Evolutionary conservation across 257 asterid species (phyloP), one percentile per base, ranked within the genome.

Genomic region (Solanum phureja): DNA sequence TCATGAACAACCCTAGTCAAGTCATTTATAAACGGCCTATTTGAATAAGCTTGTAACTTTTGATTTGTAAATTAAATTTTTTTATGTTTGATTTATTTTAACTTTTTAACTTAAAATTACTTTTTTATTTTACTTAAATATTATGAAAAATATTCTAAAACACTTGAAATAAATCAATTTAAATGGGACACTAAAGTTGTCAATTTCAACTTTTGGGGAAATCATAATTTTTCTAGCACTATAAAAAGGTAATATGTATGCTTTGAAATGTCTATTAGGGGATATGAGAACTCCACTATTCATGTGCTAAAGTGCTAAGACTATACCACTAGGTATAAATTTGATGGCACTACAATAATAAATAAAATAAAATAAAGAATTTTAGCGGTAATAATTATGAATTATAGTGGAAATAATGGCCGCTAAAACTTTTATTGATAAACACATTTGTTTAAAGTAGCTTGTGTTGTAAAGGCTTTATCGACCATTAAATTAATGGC

Each of bases 91-190:
- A 56, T 56, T 6, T 6, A 6, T 56, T 16, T 18, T 56, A 18
- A 6, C 3, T 8, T 60, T 21, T 60, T 23, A 9, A 23, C 11
- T 4, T 21, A 0, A 60, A 60, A 23, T 0, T 3, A 2, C 0
- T 21, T 8, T 19, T 23, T 0, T n/a, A 10, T 24, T 4, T 2
- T 24, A 24, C 13, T 23, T 4, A 60, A 23, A 60, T 23, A 60
- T 0, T 60, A 3, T 4, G 4, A 23, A 60, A 60, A 60, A 8
- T 3, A 21, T 8, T 60, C 2, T 19, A 1, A 3, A 60, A 60
- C 11, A 60, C 5, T 23, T 21, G 1, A 23, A 60, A 60, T 60
- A 3, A 60, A 5, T 21, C 6, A 8, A 60, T 23, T 8, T 21
- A 60, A 60, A 23, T 2, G 21, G 21, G 27, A 0, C 12, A 8